Evolutionary conservation across 176 grass and related monocot genomes (phyloP), one percentile per base, ranked within the genome.

Genomic region (Cymbopogon citratus): DNA sequence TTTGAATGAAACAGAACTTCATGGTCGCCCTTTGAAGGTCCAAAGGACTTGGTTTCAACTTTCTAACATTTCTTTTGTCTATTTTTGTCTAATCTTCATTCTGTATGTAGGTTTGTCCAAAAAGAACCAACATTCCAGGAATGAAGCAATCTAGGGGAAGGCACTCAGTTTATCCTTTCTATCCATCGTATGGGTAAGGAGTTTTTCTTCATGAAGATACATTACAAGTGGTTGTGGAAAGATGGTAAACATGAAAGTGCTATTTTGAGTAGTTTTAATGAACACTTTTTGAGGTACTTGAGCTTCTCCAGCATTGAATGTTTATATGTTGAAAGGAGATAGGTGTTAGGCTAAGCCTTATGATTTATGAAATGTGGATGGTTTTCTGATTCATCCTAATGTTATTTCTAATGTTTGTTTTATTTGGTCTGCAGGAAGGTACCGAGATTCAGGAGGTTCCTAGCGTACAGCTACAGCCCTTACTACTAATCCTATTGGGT

Each of bases 41-140:
- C 41, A 75, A 63, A 83, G 7, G 27, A 51, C 44, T 61, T 73
- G 57, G 34, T 80, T 76, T 79, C 18, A 36, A 19, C 5, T 43
- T 79, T 24, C 11, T 56, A 79, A 44, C 33, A 33, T 75, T 66
- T 81, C 9, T 63, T 38, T 51, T 28, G 5, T 34, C 23, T 25
- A 29, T 16, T 71, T 28, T 54, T 64, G 19, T 56, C 51, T 56
- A n/a, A 56, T 56, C 51, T 56, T 56, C 51, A 56, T 56, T 56
- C 19, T n/a, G 12, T 10, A 48, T 88, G 54, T 69, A 94, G 88
- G 91, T 94, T 2, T 94, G 56, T 60, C 88, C 71, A 75, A 91
- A 94, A 91, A 91, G 91, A 94, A 94, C 88, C 16, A 94, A 94
- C 66, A 62, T 94, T 83, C 91, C 91, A 83, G 91, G 88, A 81